phyloP scores from a whole-genome alignment of 306 rosid species.

The Quillaja saponaria region DNA sequence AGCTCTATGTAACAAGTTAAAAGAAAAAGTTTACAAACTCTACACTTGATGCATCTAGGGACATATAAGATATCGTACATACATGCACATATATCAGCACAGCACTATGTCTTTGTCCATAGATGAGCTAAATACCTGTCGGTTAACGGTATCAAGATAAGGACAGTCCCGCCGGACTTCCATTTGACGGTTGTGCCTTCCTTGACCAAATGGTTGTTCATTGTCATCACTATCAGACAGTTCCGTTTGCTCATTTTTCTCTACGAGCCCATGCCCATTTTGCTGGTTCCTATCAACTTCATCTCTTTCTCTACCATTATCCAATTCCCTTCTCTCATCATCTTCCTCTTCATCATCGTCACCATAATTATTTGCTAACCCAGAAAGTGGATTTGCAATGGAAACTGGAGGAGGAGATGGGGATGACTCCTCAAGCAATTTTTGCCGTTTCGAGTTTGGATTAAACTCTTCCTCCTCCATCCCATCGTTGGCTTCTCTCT shows the following conservation, averaged over 20 bases:
- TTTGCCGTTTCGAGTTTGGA: too few relatives aligned
- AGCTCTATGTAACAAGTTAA: neutral
- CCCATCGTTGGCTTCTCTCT: too few relatives aligned
- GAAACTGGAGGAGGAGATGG: too few relatives aligned
- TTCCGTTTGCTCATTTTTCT: constrained; percentile 42
- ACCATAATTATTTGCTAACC: too few relatives aligned
- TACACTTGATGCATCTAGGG: too few relatives aligned
- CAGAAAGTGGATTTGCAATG: too few relatives aligned
- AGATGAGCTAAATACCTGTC: constrained; percentile 63
- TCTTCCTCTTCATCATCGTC: neutral
- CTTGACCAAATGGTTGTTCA: constrained; percentile 43
- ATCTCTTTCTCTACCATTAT: constrained; percentile 32
- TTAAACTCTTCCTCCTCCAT: too few relatives aligned
- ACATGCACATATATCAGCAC: neutral
- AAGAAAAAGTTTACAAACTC: neutral
- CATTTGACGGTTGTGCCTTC: constrained; percentile 64
- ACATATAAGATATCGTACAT: too few relatives aligned
- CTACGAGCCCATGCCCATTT: constrained; percentile 46
- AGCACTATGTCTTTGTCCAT: neutral
- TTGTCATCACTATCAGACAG: constrained; percentile 61
- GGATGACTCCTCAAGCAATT: too few relatives aligned
- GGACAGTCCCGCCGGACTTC: constrained; percentile 96
- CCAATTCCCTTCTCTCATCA: constrained; percentile 13
- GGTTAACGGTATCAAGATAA: constrained; percentile 91
- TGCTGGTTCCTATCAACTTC: constrained; percentile 33